Conservation (phyloP, 78 protist species). For the Isochrysis galbana region DNA sequence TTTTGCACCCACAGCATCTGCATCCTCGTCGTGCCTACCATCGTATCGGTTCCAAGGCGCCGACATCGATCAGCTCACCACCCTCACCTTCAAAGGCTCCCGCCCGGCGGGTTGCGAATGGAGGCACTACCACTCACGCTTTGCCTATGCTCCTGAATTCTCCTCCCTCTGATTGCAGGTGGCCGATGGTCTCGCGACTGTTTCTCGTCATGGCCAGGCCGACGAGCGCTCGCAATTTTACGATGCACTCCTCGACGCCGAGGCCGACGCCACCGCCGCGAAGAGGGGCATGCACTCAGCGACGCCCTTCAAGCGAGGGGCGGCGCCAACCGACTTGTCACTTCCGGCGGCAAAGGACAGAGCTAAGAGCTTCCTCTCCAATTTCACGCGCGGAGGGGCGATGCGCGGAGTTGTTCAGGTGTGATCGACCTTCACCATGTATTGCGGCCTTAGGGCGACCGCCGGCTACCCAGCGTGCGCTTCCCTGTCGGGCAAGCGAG, state of each 20-base stretch:
- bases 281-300: conserved; percentile 19
- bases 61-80: too few relatives aligned
- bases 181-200: conserved; percentile 43
- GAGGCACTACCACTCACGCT: too few relatives aligned
- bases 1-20: too few relatives aligned
- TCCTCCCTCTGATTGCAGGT: background rate
- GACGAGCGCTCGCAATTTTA: background rate
- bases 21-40: too few relatives aligned
- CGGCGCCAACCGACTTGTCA: background rate
- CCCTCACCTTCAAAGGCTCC: too few relatives aligned
- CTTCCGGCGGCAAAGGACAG: background rate
- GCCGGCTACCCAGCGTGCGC: too few relatives aligned
- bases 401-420: conserved; percentile 30
- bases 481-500: too few relatives aligned
- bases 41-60: too few relatives aligned
- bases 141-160: too few relatives aligned
- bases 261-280: background rate
- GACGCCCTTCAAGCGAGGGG: background rate
- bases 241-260: conserved; percentile 20
- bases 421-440: background rate
- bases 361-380: conserved; percentile 35
- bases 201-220: background rate
- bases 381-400: conserved; percentile 32
- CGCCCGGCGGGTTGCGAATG: too few relatives aligned
- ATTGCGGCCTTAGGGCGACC: background rate